Conservation (phyloP, 495 filamentous ascomycete species). For the Lasiosphaeria miniovina region DNA sequence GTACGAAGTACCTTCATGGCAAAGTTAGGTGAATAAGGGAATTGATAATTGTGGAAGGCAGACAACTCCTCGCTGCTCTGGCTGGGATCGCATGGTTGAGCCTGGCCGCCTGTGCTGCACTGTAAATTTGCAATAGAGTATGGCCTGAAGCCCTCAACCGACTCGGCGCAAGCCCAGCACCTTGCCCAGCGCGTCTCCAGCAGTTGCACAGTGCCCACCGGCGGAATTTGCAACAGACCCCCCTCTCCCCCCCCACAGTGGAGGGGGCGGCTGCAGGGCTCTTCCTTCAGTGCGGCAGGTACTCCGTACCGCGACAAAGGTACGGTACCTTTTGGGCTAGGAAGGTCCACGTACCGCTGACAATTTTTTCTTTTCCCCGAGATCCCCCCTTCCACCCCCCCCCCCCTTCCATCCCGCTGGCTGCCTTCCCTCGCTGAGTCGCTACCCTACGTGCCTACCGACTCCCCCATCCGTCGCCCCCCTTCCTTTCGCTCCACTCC, state of each 20-base stretch:
- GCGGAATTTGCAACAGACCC: constrained; percentile 15
- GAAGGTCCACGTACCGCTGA: constrained; percentile 14
- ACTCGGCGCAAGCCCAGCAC: background rate
- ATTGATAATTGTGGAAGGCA: too few relatives aligned
- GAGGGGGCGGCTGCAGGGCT: constrained; percentile 22
- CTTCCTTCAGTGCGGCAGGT: constrained; percentile 9
- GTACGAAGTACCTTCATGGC: too few relatives aligned
- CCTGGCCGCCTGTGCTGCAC: constrained; percentile 12
- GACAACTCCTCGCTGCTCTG: too few relatives aligned
- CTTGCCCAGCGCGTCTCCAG: constrained; percentile 1
- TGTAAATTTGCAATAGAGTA: constrained; percentile 16
- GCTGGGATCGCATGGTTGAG: too few relatives aligned
- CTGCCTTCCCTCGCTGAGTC: constrained; percentile 28
- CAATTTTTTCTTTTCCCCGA: constrained; percentile 21
- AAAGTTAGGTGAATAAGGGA: too few relatives aligned
- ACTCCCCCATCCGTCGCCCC: constrained; percentile 17
- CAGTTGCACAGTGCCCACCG: constrained; percentile 15
- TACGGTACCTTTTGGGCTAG: constrained; percentile 18
- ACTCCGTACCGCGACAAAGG: constrained; percentile 16
- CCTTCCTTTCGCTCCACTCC: constrained; percentile 15
- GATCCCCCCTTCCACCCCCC: constrained; percentile 18
- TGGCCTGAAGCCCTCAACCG: constrained; percentile 9
- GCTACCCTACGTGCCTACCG: constrained; percentile 23
- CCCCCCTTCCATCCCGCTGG: constrained; percentile 14
- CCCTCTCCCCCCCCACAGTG: constrained; percentile 2